Percentiles rank a stretch among this genome's conserved stretches.
Evolutionary conservation across 2,329 filamentous ascomycete genomes (phyloP).

Genomic region (Chalara sp.): DNA sequence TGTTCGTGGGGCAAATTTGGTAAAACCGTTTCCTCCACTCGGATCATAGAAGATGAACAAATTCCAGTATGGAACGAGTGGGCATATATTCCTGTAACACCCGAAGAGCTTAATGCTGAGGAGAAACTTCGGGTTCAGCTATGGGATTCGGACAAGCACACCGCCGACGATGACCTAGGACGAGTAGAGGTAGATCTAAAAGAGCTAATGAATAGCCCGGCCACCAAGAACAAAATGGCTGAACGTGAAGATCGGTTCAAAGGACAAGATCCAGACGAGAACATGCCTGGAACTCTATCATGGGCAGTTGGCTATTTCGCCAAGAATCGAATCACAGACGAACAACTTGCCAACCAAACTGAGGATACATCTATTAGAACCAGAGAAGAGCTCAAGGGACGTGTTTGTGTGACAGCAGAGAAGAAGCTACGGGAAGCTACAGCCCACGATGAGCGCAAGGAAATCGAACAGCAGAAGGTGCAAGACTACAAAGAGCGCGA

Average conservation of each 20-base stretch:
- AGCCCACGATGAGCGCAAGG: slow-evolving; percentile 46
- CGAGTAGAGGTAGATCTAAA: slow-evolving; percentile 65
- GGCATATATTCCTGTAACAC: slow-evolving; percentile 60
- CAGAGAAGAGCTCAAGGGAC: slow-evolving; percentile 50
- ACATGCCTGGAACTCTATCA: slow-evolving; percentile 60
- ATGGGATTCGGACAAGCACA: slow-evolving; percentile 69
- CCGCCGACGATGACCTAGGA: slow-evolving; percentile 68
- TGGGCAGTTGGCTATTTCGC: slow-evolving; percentile 69
- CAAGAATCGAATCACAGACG: slow-evolving; percentile 56
- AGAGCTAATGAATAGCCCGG: slow-evolving; percentile 50
- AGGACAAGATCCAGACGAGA: slow-evolving; percentile 56
- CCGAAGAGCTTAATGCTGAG: slow-evolving; percentile 65
- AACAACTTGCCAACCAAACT: slow-evolving; percentile 55
- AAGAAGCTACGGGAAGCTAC: slow-evolving; percentile 58
- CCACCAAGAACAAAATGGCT: slow-evolving; percentile 55
- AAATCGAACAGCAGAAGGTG: slow-evolving; percentile 60
- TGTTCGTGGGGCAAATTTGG: slow-evolving; percentile 75
- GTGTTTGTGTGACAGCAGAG: slow-evolving; percentile 47
- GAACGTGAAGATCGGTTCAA: slow-evolving; percentile 59
- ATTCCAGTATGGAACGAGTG: slow-evolving; percentile 67
- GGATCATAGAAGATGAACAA: slow-evolving; percentile 59
- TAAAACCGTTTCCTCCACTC: slow-evolving; percentile 59
- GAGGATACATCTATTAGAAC: slow-evolving; percentile 51
- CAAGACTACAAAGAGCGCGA: slow-evolving; percentile 57
- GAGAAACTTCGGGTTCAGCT: slow-evolving; percentile 64